A percentile compares a stretch with the other conserved stretches of the same genome.
phyloP scores from a whole-genome alignment of 164 flowering plant genomes.

The Sedum album region DNA sequence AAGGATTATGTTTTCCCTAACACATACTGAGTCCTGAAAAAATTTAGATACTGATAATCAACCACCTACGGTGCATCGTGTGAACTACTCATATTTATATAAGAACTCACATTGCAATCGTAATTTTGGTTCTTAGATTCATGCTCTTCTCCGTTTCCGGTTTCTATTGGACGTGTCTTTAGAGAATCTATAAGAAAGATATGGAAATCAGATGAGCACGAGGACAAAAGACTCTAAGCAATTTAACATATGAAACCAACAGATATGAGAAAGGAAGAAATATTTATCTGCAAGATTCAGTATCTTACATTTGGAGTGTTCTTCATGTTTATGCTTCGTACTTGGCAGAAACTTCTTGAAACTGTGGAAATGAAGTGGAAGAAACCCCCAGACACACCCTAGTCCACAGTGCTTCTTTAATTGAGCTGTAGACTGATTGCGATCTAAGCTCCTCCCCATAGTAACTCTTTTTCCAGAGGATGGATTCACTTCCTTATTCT shows the following conservation, averaged over 20 bases:
- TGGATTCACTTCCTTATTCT: background rate
- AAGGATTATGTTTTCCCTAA: too few species aligned
- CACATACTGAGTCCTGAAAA: too few species aligned
- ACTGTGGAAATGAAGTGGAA: background rate
- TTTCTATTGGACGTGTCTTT: background rate
- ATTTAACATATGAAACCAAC: background rate
- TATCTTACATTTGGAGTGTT: slow-evolving; percentile 3
- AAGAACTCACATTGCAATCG: background rate
- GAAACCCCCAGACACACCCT: background rate
- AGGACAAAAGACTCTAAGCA: background rate
- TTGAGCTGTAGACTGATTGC: background rate
- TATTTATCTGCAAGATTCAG: background rate
- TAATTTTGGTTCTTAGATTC: background rate
- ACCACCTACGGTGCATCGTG: too few species aligned
- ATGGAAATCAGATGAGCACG: background rate
- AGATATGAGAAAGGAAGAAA: background rate
- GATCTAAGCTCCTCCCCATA: background rate
- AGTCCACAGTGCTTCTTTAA: background rate
- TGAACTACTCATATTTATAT: background rate
- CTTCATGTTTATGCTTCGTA: background rate
- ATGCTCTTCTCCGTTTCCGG: background rate
- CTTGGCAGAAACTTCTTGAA: background rate
- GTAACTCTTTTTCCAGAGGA: background rate
- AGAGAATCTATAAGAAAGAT: too few species aligned
- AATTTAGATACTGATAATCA: too few species aligned